A percentile compares a stretch with the other conserved stretches of the same genome.
Evolutionary conservation across 2,329 filamentous ascomycete genomes (phyloP).

Genomic region (Akanthomyces dipterigenus): DNA sequence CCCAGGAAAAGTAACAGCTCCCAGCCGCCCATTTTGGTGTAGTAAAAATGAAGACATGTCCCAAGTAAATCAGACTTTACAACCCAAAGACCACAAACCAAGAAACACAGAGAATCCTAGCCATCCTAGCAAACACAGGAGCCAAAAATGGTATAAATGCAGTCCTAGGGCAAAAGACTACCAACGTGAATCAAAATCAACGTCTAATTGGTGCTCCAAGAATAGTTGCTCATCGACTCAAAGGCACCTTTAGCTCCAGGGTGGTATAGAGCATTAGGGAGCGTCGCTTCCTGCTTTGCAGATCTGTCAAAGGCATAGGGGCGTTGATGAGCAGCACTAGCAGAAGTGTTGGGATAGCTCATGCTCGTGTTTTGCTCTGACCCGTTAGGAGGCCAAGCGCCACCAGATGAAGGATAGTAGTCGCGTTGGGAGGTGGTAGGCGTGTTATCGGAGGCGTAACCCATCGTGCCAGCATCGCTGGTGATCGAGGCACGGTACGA

Average conservation of each 20-base stretch:
- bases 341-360: conserved; percentile 32
- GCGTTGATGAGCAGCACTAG: conserved; percentile 27
- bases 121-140: not conserved
- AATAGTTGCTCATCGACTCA: conserved; percentile 48
- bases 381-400: conserved; percentile 45
- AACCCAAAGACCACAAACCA: not conserved
- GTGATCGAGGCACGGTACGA: conserved; percentile 30
- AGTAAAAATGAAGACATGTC: not conserved
- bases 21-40: conserved; percentile 9
- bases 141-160: not conserved
- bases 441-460: conserved; percentile 24
- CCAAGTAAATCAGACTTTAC: not conserved
- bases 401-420: conserved; percentile 45
- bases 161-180: conserved; percentile 10
- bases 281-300: conserved; percentile 28
- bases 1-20: conserved; percentile 10
- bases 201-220: conserved; percentile 45
- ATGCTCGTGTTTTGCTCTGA: conserved; percentile 38
- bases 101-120: not conserved
- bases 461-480: conserved; percentile 26
- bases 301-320: conserved; percentile 43
- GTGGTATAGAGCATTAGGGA: conserved; percentile 31
- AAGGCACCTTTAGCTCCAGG: conserved; percentile 37
- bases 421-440: conserved; percentile 29
- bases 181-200: not conserved